phyloP scores from a whole-genome alignment of 2,329 filamentous ascomycete genomes.

The Neofusicoccum parvum region DNA sequence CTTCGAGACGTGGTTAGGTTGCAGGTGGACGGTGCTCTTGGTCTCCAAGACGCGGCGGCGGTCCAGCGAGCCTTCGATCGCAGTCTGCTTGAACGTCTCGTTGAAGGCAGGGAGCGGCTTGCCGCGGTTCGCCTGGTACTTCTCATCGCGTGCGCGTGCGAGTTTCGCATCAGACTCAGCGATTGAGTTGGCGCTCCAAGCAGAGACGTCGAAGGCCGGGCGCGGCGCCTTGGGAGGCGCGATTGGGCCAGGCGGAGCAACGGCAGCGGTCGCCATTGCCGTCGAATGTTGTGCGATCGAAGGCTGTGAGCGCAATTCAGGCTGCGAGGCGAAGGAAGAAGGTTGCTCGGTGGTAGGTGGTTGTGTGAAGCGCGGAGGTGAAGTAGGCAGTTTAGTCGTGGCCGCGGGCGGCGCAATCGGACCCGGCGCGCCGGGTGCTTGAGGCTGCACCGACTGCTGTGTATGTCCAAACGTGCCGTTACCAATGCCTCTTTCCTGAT shows the following conservation, averaged over 20 bases:
- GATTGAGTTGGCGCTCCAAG: slow-evolving; percentile 15
- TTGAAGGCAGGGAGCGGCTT: slow-evolving; percentile 17
- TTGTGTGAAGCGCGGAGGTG: slow-evolving; percentile 17
- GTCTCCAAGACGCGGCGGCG: slow-evolving; percentile 17
- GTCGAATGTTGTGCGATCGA: not conserved
- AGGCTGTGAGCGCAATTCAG: slow-evolving; percentile 20
- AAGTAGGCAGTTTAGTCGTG: slow-evolving; percentile 15
- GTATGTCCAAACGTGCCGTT: slow-evolving; percentile 74
- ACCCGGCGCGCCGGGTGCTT: slow-evolving; percentile 33
- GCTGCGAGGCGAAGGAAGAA: slow-evolving; percentile 30
- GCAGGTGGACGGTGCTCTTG: slow-evolving; percentile 9
- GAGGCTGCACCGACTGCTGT: slow-evolving; percentile 30
- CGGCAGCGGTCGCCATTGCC: slow-evolving; percentile 12
- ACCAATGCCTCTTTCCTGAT: slow-evolving; percentile 68
- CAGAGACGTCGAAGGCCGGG: slow-evolving; percentile 24
- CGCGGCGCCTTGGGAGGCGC: slow-evolving; percentile 31
- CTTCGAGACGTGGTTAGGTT: not conserved
- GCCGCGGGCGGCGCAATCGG: slow-evolving; percentile 29
- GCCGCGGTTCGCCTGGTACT: not conserved
- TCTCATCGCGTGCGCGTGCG: slow-evolving; percentile 7
- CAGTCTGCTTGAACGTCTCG: slow-evolving; percentile 21
- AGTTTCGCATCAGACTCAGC: slow-evolving; percentile 12
- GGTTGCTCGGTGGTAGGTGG: slow-evolving; percentile 32
- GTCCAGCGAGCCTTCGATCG: slow-evolving; percentile 6
- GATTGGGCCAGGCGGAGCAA: slow-evolving; percentile 31